Evolutionary conservation across 768 basidiomycete genomes (phyloP).

Genomic region (Leccinum uliginosum): DNA sequence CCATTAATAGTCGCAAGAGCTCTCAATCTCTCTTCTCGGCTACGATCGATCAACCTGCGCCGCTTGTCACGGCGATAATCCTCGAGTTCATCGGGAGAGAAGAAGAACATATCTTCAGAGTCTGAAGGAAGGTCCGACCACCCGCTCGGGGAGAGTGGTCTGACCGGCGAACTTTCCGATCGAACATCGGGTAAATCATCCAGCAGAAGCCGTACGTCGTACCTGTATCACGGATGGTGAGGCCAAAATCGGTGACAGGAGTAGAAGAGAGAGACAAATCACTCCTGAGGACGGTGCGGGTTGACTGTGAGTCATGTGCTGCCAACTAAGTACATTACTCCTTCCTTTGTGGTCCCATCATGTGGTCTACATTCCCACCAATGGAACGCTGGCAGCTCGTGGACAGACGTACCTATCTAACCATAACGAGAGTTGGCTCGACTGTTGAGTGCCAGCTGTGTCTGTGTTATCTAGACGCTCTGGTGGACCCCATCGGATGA

Average conservation of each 20-base stretch:
- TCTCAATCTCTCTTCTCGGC: conserved; percentile 61
- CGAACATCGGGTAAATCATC: conserved; percentile 38
- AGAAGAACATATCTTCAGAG: conserved; percentile 80
- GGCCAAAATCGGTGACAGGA: conserved; percentile 9
- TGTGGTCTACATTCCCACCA: conserved; percentile 6
- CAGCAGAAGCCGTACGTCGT: conserved; percentile 74
- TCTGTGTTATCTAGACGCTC: conserved; percentile 9
- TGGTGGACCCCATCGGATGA: conserved; percentile 32
- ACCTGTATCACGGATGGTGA: conserved; percentile 44
- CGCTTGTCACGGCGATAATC: conserved; percentile 69
- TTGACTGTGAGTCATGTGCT: conserved; percentile 3
- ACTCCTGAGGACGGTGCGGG: neutral
- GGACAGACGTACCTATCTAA: conserved; percentile 74
- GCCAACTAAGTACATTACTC: conserved; percentile 3
- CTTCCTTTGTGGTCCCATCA: conserved; percentile 6
- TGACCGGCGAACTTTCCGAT: neutral
- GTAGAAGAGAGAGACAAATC: conserved; percentile 18
- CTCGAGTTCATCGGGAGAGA: conserved; percentile 60
- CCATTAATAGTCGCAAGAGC: conserved; percentile 47
- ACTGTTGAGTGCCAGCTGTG: neutral
- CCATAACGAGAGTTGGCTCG: conserved; percentile 42
- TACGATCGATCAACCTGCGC: conserved; percentile 52
- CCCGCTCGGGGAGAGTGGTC: conserved; percentile 49
- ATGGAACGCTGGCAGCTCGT: conserved; percentile 8
- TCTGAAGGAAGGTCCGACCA: conserved; percentile 89